These are phyloP conservation scores for Coniochaeta sp. DNA, from an alignment of 2,329 filamentous ascomycete species.

Conservation along the genomic window DNA sequence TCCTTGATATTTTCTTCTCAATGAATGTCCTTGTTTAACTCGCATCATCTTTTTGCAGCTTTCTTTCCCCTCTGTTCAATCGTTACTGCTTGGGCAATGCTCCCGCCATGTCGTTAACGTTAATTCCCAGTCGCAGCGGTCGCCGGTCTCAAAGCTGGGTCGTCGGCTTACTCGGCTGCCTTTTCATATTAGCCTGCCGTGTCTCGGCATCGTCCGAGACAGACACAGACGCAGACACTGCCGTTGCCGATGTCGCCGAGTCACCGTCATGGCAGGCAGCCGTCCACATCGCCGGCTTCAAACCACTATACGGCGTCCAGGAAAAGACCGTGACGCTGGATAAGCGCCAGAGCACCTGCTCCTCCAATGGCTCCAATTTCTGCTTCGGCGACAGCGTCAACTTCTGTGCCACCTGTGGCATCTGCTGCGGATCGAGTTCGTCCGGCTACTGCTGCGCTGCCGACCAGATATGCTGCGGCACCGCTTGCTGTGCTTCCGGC, in stretches of 20 bases:
- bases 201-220: neutral
- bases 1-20: neutral
- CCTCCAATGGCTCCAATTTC: slow-evolving; percentile 24
- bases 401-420: slow-evolving; percentile 20
- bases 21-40: neutral
- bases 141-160: neutral
- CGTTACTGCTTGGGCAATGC: neutral
- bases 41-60: neutral
- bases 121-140: neutral
- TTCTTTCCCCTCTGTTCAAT: neutral
- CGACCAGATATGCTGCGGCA: slow-evolving; percentile 20
- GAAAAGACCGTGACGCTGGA: slow-evolving; percentile 9
- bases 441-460: slow-evolving; percentile 16
- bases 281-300: slow-evolving; percentile 7
- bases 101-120: neutral
- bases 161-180: neutral
- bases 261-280: slow-evolving; percentile 9
- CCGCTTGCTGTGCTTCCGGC: slow-evolving; percentile 20
- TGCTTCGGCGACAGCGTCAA: slow-evolving; percentile 20
- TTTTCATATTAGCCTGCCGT: neutral
- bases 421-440: slow-evolving; percentile 17
- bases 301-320: slow-evolving; percentile 10
- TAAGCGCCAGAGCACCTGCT: slow-evolving; percentile 15
- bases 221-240: neutral
- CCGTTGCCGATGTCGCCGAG: neutral